A percentile compares a stretch with the other conserved stretches of the same genome.
Conservation (phyloP, 805 yeast genomes). For the Diddensiella transvaalensis region DNA sequence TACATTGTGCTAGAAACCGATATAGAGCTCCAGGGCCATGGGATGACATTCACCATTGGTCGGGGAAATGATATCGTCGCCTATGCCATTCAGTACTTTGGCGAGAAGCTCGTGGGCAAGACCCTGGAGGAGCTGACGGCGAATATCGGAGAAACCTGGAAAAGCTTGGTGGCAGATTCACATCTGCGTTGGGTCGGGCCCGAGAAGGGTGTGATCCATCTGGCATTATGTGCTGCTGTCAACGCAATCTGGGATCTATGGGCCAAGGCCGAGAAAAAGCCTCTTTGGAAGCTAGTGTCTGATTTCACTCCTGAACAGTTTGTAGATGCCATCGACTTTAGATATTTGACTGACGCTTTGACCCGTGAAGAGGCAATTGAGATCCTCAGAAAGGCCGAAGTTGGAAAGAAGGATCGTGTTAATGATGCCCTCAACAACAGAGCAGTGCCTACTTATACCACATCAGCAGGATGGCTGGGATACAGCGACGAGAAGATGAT, state of each 20-base stretch:
- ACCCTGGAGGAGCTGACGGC: slow-evolving; percentile 31
- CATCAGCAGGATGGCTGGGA: slow-evolving; percentile 44
- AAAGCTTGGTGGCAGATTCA: slow-evolving; percentile 38
- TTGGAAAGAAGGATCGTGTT: slow-evolving; percentile 33
- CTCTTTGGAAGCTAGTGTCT: slow-evolving; percentile 40
- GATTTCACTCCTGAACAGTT: slow-evolving; percentile 41
- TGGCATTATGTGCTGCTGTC: slow-evolving; percentile 39
- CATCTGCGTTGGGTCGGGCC: slow-evolving; percentile 44
- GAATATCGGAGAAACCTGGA: slow-evolving; percentile 41
- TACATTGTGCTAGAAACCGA: slow-evolving; percentile 34
- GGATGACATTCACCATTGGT: slow-evolving; percentile 42
- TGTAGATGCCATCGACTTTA: slow-evolving; percentile 39
- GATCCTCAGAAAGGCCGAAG: slow-evolving; percentile 30
- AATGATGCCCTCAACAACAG: slow-evolving; percentile 31
- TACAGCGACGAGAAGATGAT: slow-evolving; percentile 40
- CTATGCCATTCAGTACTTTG: slow-evolving; percentile 35
- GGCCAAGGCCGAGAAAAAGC: slow-evolving; percentile 37
- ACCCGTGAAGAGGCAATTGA: slow-evolving; percentile 39
- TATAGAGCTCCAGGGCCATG: slow-evolving; percentile 34
- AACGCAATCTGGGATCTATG: slow-evolving; percentile 43
- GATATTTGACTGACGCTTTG: slow-evolving; percentile 39
- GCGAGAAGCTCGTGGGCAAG: slow-evolving; percentile 35
- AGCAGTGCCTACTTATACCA: slow-evolving; percentile 43
- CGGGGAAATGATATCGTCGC: slow-evolving; percentile 37
- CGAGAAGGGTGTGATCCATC: slow-evolving; percentile 40